Evolutionary conservation across 495 filamentous ascomycete species (phyloP), one percentile per base, ranked within the genome.

Genomic region (Penicillium bovifimosum): DNA sequence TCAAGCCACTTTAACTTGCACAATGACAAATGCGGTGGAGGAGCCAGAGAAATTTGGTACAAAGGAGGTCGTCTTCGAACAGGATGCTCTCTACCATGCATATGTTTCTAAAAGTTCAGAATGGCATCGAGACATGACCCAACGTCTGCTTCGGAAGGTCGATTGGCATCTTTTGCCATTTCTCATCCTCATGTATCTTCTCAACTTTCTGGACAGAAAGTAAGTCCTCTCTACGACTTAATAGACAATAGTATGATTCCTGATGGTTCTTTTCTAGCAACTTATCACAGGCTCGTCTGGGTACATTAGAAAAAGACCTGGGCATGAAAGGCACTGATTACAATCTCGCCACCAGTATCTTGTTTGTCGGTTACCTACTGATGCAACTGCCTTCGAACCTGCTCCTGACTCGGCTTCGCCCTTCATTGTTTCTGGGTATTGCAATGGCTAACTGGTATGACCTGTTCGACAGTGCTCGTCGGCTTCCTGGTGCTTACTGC

Each of bases 191-290:
- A 86, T 86, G 81, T 90, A 91, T 62, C 83, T 91, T 55, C 66
- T 91, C 60, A 91, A 91, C 61, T 92, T 90, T 65, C 70, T 91
- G 56, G 88, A 91, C 67, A 78, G 88, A 38, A 81, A 79, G 67
- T 69, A 56, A 10, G 66, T 56, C 18, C 10, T 4, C 35, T 8
- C 20, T 4, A 24, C 20, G 20, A 24, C 20, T 24, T 2, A 4
- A 4, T 24, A 24, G 2, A 4, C 20, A 24, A 4, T 4, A 24
- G n/a, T 4, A 20, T 16, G 16, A 20, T 9, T 1, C 24, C 18
- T 27, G 9, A 29, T 47, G 47, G 11, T 18, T 9, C 8, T 14
- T 11, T 20, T 35, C 18, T 36, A 67, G 67, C 43, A 69, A 70
- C 51, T 35, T 68, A 20, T 68, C 67, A 2, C 67, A 70, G 41